phyloP scores from a whole-genome alignment of 148 eudicot genomes.

The Nepenthes mirabilis region DNA sequence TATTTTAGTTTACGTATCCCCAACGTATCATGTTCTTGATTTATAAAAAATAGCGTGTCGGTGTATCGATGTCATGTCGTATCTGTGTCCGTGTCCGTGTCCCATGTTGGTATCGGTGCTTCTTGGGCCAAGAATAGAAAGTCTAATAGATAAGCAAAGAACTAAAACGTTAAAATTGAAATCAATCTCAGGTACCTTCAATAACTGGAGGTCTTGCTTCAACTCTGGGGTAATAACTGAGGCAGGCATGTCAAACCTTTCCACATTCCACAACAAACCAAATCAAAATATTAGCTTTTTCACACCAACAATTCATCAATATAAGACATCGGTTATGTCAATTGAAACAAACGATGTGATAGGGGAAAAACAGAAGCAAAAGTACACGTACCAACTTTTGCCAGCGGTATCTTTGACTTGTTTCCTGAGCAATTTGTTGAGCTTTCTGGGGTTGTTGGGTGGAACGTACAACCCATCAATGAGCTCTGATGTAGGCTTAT shows the following conservation, averaged over 20 bases:
- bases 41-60: no score
- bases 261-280: constrained; percentile 4
- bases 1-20: no score
- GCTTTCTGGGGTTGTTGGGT: constrained; percentile 59
- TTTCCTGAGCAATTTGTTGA: constrained; percentile 49
- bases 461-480: constrained; percentile 78
- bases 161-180: no score
- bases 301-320: background rate
- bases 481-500: constrained; percentile 51
- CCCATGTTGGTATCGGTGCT: no score
- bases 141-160: no score
- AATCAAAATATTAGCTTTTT: constrained; percentile 1
- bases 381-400: constrained; percentile 41
- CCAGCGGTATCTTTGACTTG: constrained; percentile 82
- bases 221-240: constrained; percentile 66
- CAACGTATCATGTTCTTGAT: no score
- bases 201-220: constrained; percentile 70
- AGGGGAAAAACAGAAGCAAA: background rate
- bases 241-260: constrained; percentile 96
- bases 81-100: no score
- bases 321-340: background rate
- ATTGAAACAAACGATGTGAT: background rate
- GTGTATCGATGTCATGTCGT: no score
- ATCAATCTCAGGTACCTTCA: constrained; percentile 35
- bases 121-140: no score